Percentiles rank a stretch among this genome's conserved stretches.
phyloP scores from a whole-genome alignment of 257 asterid species.

The Cinchona pubescens region DNA sequence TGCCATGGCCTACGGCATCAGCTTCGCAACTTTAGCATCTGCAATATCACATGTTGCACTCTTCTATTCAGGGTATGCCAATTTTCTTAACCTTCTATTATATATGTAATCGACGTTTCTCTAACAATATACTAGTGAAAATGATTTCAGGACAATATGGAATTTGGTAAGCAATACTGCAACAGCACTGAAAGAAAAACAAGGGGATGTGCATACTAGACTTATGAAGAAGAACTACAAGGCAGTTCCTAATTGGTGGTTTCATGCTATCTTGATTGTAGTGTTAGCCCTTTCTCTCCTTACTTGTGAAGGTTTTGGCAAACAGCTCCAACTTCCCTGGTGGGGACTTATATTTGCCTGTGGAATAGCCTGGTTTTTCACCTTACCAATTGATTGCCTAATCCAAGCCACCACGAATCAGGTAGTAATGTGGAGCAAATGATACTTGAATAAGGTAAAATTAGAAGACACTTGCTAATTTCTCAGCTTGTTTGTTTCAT shows the following conservation, averaged over 20 bases:
- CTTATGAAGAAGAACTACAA: slow-evolving; percentile 57
- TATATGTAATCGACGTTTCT: background rate
- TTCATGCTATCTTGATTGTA: slow-evolving; percentile 33
- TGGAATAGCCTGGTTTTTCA: slow-evolving; percentile 52
- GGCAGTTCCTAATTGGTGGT: slow-evolving; percentile 72
- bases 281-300: slow-evolving; percentile 41
- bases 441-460: background rate
- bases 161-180: slow-evolving; percentile 36
- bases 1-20: slow-evolving; percentile 58
- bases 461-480: background rate
- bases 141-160: slow-evolving; percentile 37
- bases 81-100: background rate
- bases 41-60: slow-evolving; percentile 59
- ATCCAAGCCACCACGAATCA: slow-evolving; percentile 74
- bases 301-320: slow-evolving; percentile 51
- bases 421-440: slow-evolving; percentile 43
- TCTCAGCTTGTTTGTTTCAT: background rate
- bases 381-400: slow-evolving; percentile 68
- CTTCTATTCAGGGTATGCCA: slow-evolving; percentile 56
- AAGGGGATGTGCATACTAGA: slow-evolving; percentile 59
- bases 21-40: slow-evolving; percentile 65
- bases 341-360: slow-evolving; percentile 73
- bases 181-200: slow-evolving; percentile 18
- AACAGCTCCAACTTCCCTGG: slow-evolving; percentile 77
- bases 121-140: background rate